These are phyloP conservation scores for Tremellales sp. DNA, from an alignment of 1,284 basidiomycete genomes.

Conservation along the genomic window DNA sequence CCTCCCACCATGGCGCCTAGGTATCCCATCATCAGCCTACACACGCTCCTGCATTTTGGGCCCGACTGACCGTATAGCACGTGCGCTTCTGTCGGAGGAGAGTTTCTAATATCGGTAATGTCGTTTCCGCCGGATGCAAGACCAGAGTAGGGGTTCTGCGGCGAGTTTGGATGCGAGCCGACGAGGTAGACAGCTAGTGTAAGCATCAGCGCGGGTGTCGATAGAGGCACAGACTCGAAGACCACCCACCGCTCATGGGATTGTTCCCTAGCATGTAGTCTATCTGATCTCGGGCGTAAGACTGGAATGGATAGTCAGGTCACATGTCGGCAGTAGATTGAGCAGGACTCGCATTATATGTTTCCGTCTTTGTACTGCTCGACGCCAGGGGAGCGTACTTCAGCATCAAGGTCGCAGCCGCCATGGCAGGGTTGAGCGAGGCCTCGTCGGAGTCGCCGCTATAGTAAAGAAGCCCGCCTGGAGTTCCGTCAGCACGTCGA, in stretches of 20 bases:
- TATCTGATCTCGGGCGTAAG: slow-evolving; percentile 69
- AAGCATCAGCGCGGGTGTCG: background rate
- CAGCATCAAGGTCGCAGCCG: slow-evolving; percentile 73
- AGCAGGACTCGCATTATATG: slow-evolving; percentile 57
- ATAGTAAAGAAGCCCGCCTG: slow-evolving; percentile 75
- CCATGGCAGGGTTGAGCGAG: slow-evolving; percentile 79
- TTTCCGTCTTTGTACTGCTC: slow-evolving; percentile 55
- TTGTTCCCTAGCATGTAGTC: slow-evolving; percentile 81
- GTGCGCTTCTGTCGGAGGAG: slow-evolving; percentile 65
- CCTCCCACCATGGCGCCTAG: slow-evolving; percentile 87
- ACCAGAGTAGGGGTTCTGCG: slow-evolving; percentile 81
- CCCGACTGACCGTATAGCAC: too few species aligned
- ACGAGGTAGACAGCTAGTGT: slow-evolving; percentile 53
- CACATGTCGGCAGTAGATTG: slow-evolving; percentile 3
- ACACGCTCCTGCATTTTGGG: too few species aligned
- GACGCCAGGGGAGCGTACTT: slow-evolving; percentile 73
- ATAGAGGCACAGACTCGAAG: background rate
- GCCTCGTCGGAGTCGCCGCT: slow-evolving; percentile 71
- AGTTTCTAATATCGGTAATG: slow-evolving; percentile 63
- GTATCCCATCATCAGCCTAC: too few species aligned
- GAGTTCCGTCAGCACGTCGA: slow-evolving; percentile 1
- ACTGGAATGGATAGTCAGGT: slow-evolving; percentile 42
- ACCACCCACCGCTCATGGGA: slow-evolving; percentile 65
- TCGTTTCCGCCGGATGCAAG: slow-evolving; percentile 72
- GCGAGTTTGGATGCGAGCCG: slow-evolving; percentile 82